Base-by-base conservation (phyloP, 129 eudicot species). In the Artemisia annua region DNA sequence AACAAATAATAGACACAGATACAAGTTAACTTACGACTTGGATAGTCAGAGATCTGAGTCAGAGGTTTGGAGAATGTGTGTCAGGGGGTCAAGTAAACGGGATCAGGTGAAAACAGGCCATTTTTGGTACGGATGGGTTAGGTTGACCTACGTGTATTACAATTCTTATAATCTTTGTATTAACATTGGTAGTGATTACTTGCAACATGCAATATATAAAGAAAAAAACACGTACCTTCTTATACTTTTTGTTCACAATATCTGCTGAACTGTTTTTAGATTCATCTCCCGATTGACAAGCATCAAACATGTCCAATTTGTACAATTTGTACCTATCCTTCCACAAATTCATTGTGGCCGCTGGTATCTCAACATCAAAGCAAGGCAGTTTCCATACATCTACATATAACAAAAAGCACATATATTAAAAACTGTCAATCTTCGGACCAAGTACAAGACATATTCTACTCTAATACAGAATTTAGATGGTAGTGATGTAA, bases 311-410 rank as follows among this genome's bases (percentile, higher is more conserved):
- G 0, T 88, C 92, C 0, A 3, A 12, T 60, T 81, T 80, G 69
- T 91, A 88, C 9, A 66, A 48, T 0, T 44, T 75, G 72, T 89
- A 89, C 32, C 60, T 54, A 9, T 66, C 49, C 52, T 28, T 73
- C 98, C 96, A 89, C 46, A 52, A 17, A 3, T 39, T 62, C 56
- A 76, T 13, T 32, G 72, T 62, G 15, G 46, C 65, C 3, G 66
- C 81, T 6, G 95, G 90, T 63, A 87, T 75, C 67, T 76, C 81
- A 22, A 70, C 75, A 11, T 83, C 76, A 17, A 92, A 89, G 54
- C 72, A 60, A 5, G 89, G 85, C 4, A 89, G 72, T 63, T 83
- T 92, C 88, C 79, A 72, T 71, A 89, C 72, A 10, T 75, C 90
- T 85, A 63, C 83, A 77, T 22, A 57, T 18, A 61, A 50, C 56